Base-by-base conservation (phyloP, 2,329 filamentous ascomycete genomes). In the Ceratocystis lukuohia region DNA sequence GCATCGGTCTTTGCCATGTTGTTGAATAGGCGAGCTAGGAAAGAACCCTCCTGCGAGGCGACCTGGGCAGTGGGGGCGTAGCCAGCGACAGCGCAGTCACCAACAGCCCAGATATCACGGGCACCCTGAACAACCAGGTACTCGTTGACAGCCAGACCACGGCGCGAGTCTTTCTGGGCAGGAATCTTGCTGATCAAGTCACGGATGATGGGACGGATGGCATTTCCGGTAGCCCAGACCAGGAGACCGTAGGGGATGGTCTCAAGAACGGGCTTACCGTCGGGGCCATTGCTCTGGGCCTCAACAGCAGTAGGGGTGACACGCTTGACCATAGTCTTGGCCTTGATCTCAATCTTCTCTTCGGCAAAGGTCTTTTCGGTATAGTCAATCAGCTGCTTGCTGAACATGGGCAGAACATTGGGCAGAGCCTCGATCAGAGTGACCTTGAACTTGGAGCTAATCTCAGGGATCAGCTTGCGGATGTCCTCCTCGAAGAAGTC, bases 401-500 rank as follows among this genome's bases (percentile, higher is more conserved):
- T 96, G 83, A 99, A 99, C 83, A 92, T 96, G 73, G 94, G 94
- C 70, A 99, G 84, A 64, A 96, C 92, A 76, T 95, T 96, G 72
- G 94, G 94, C 44, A 99, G 85, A 69, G 94, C 94, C 80, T 99
- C 94, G 71, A 99, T 93, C 61, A 99, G 86, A 67, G 94, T 99
- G 70, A 99, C 93, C 77, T 92, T 89, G 86, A 99, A 97, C 77
- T 92, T 90, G 73, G 92, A 86, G 76, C 87, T 86, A 77, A 99
- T 96, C 69, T 96, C 91, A 59, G 95, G 95, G 71, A 99, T 88
- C 84, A 96, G 92, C 80, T 96, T 97, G 83, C 90, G 92, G 77
- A 99, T 87, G 77, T 99, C 94, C 72, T 96, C 87, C 77, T 96
- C 91, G 80, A 99, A 97, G 80, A 99, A 99, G 77, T 99, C 94